These are phyloP conservation scores for Cornus suecica DNA, from an alignment of 148 eudicot genomes.

Conservation along the genomic window DNA sequence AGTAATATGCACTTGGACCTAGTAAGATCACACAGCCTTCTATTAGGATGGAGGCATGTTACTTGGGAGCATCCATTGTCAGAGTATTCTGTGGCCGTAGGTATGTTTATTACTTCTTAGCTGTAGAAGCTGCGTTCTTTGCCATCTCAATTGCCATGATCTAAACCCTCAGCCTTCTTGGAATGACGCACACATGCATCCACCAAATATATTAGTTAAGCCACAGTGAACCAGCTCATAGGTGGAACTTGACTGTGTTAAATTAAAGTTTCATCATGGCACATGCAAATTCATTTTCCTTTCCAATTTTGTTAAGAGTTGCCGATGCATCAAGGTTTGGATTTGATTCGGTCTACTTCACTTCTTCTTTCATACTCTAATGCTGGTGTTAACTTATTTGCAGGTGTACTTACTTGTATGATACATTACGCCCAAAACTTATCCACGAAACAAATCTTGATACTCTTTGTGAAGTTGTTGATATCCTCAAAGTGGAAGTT, in stretches of 20 bases:
- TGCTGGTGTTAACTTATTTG: constrained; percentile 24
- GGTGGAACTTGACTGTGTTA: neutral
- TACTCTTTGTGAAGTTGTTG: constrained; percentile 89
- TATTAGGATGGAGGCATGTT: neutral
- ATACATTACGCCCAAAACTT: constrained; percentile 91
- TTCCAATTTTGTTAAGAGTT: neutral
- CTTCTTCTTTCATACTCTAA: constrained; percentile 5
- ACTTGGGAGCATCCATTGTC: neutral
- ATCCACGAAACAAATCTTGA: constrained; percentile 95
- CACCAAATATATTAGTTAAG: neutral
- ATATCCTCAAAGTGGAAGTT: constrained; percentile 91
- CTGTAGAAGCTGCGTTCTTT: neutral
- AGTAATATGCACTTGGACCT: neutral
- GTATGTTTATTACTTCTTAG: neutral
- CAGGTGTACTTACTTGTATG: constrained; percentile 98
- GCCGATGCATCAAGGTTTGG: neutral
- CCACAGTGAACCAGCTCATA: neutral
- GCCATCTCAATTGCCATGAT: neutral
- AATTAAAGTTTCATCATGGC: neutral
- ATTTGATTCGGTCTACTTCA: neutral
- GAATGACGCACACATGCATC: neutral
- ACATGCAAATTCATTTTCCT: neutral
- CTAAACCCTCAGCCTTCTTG: neutral
- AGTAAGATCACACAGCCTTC: neutral
- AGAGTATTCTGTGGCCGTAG: neutral